A percentile compares a stretch with the other conserved stretches of the same genome.
Conservation (phyloP, 1,284 basidiomycete genomes). For the Ceratobasidium sp. region DNA sequence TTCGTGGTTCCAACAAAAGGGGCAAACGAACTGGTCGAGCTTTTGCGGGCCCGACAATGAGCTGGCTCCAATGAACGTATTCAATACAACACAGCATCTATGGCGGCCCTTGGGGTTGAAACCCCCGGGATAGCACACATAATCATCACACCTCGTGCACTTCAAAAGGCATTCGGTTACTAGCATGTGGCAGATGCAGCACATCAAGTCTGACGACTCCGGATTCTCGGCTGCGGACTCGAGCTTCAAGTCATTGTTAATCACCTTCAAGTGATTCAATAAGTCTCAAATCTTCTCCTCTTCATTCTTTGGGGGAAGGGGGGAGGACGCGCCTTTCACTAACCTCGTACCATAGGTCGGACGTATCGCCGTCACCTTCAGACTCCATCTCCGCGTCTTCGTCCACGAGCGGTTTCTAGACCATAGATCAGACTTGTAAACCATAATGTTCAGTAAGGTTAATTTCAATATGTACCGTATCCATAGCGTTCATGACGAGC, state of each 20-base stretch:
- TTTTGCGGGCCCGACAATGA: background rate
- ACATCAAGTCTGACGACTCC: background rate
- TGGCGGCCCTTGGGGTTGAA: background rate
- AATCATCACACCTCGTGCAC: background rate
- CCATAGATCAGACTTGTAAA: background rate
- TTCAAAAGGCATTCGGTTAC: background rate
- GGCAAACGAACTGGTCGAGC: background rate
- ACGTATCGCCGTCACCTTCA: background rate
- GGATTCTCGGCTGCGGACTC: background rate
- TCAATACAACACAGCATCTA: background rate
- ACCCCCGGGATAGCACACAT: background rate
- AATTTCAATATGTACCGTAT: background rate
- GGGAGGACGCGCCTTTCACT: background rate
- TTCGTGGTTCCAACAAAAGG: conserved; percentile 8
- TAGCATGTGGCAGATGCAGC: background rate
- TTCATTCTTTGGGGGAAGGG: background rate
- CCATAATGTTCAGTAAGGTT: background rate
- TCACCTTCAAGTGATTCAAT: background rate
- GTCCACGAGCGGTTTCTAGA: background rate
- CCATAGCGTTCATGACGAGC: background rate
- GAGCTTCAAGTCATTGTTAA: background rate
- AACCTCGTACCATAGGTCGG: conserved; percentile 21
- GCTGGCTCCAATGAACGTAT: background rate
- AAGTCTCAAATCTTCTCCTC: background rate
- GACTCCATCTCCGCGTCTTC: background rate